Base-by-base conservation (phyloP, 2,329 filamentous ascomycete species). In the Knufia fluminis region DNA sequence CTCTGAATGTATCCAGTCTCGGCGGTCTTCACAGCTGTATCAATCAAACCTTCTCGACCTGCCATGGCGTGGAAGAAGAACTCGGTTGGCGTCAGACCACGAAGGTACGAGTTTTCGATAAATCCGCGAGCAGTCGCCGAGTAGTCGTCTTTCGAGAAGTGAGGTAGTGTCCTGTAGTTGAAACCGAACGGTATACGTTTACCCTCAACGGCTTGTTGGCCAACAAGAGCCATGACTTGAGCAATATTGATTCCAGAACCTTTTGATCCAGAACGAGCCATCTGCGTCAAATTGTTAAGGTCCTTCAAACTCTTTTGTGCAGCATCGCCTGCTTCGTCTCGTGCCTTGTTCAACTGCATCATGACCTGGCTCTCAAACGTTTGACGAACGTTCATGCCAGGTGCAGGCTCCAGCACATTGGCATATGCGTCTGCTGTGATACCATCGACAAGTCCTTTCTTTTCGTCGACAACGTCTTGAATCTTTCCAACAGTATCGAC, bases 11-110 rank as follows among this genome's bases (percentile, higher is more conserved):
- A 98, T 71, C 92, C 92, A 51, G 94, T 98, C 69, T 98, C 94
- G 17, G 92, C 92, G 57, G 92, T 98, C 78, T 98, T 98, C 71
- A 98, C 94, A 58, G 92, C 92, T 46, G 92, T 98, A 77, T 98
- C 92, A 61, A 98, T 98, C 49, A 98, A 77, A 94, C 92, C 92
- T 71, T 98, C 92, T 74, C 92, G 83, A 88, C 92, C 92, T 76
- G 92, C 92, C 92, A 98, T 98, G 64, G 92, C 92, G 78, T 98
- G 92, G 78, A 98, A 98, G 74, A 96, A 98, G 72, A 98, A 98
- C 60, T 98, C 92, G 1, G 86, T 84, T 0, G 92, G 92, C 0
- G 94, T 98, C 52, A 98, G 73, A 49, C 92, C 92, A 74, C 92
- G 86, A 10, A 98, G 79, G 61, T 98, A 98, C 0, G 92, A 98